A percentile compares a stretch with the other conserved stretches of the same genome.
phyloP scores from a whole-genome alignment of 202 grass and related monocot species.

The Zizania palustris region DNA sequence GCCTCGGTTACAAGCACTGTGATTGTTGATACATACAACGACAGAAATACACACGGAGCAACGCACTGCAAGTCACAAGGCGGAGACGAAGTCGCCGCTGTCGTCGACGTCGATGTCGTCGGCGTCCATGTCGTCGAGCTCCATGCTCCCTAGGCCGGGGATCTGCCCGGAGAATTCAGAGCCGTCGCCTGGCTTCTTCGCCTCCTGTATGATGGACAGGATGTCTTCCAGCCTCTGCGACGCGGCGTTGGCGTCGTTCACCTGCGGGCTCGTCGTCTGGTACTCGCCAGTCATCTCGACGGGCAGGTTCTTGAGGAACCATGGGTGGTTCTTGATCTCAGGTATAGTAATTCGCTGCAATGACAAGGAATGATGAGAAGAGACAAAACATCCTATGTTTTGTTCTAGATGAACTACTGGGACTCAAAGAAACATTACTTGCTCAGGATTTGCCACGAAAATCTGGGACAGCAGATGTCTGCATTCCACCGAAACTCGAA shows the following conservation, averaged over 20 bases:
- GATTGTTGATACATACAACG: conserved; percentile 17
- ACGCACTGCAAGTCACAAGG: not conserved
- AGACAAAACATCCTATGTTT: no score
- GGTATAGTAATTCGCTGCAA: conserved; percentile 77
- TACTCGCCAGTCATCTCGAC: conserved; percentile 72
- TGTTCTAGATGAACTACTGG: no score
- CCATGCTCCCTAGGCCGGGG: no score
- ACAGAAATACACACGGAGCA: conserved; percentile 7
- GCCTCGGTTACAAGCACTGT: conserved; percentile 35
- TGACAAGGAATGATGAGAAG: no score
- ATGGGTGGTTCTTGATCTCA: conserved; percentile 84
- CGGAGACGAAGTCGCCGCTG: no score
- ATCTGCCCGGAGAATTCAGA: conserved; percentile 29
- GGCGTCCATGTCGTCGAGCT: no score
- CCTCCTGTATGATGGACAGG: conserved; percentile 81
- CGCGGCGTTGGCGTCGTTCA: conserved; percentile 40
- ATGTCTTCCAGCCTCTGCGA: conserved; percentile 72
- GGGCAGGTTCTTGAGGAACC: conserved; percentile 87
- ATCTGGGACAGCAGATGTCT: conserved; percentile 78
- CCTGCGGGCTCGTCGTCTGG: conserved; percentile 46
- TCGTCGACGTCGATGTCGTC: no score
- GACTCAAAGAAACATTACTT: conserved; percentile 42
- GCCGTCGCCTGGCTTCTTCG: conserved; percentile 50
- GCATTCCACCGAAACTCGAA: conserved; percentile 74
- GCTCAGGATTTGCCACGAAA: conserved; percentile 84